These are phyloP conservation scores for Aquilaria yunnanensis DNA, from an alignment of 345 rosid species.

Conservation along the genomic window DNA sequence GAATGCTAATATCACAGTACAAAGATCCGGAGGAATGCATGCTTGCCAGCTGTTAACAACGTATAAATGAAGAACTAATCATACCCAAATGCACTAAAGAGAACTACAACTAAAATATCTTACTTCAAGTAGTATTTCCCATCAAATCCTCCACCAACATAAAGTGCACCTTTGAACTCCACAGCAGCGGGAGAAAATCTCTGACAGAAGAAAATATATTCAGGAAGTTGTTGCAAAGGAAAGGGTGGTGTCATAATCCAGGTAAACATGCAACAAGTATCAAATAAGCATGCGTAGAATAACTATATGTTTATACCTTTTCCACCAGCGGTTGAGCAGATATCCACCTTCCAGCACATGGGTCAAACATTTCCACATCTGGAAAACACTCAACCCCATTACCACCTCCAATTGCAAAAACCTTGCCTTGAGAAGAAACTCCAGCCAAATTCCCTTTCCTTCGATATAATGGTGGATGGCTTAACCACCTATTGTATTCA, in stretches of 20 bases:
- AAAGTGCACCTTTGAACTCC: slow-evolving; percentile 27
- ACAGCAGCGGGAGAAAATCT: slow-evolving; percentile 31
- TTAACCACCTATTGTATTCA: slow-evolving; percentile 20
- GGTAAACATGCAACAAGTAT: background rate
- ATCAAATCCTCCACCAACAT: slow-evolving; percentile 36
- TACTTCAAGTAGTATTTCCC: slow-evolving; percentile 30
- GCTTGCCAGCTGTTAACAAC: too few species aligned
- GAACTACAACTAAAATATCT: slow-evolving; percentile 10
- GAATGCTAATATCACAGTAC: too few species aligned
- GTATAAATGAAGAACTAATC: too few species aligned
- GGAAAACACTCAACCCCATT: slow-evolving; percentile 18
- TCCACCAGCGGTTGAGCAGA: slow-evolving; percentile 21
- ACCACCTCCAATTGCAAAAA: slow-evolving; percentile 35
- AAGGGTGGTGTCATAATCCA: too few species aligned
- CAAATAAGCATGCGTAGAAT: background rate
- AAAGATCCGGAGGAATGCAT: too few species aligned
- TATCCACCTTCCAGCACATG: slow-evolving; percentile 31
- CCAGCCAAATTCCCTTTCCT: slow-evolving; percentile 26
- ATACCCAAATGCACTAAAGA: background rate
- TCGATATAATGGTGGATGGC: slow-evolving; percentile 24
- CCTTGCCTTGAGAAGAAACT: slow-evolving; percentile 22
- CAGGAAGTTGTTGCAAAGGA: background rate
- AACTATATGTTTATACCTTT: slow-evolving; percentile 19
- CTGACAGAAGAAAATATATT: slow-evolving; percentile 18
- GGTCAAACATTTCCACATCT: slow-evolving; percentile 38